phyloP scores from a whole-genome alignment of 108 stramenopile genomes.

The Schizochytrium sp. region DNA sequence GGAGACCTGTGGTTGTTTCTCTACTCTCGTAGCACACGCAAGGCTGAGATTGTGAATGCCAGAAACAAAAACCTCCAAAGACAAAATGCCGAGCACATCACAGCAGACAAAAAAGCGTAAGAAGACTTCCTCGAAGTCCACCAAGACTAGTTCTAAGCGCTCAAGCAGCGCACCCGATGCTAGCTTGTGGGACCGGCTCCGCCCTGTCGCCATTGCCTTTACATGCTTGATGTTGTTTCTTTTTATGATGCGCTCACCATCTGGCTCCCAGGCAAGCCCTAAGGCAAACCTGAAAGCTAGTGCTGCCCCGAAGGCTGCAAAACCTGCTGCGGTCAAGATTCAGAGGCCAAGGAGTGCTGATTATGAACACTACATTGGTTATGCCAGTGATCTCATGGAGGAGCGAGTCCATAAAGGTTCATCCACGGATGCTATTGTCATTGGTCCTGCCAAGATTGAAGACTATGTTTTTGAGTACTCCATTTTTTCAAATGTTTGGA shows the following conservation, averaged over 20 bases:
- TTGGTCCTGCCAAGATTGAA: background rate
- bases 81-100: background rate
- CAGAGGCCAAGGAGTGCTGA: background rate
- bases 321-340: background rate
- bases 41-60: no score
- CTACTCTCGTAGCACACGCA: no score
- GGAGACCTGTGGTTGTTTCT: no score
- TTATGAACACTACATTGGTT: conserved; percentile 10
- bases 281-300: background rate
- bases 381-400: conserved; percentile 37
- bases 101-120: conserved; percentile 18
- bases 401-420: conserved; percentile 39
- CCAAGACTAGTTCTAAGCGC: background rate
- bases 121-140: background rate
- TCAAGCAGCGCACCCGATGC: no score
- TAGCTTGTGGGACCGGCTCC: no score
- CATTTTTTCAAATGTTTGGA: conserved; percentile 53
- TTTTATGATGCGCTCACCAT: no score
- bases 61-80: no score
- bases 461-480: conserved; percentile 30
- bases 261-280: background rate
- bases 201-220: no score
- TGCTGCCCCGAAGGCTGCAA: background rate
- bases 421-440: background rate
- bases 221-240: no score